These are phyloP conservation scores for Rossbeevera mucosa DNA, from an alignment of 768 basidiomycete genomes.

Conservation along the genomic window DNA sequence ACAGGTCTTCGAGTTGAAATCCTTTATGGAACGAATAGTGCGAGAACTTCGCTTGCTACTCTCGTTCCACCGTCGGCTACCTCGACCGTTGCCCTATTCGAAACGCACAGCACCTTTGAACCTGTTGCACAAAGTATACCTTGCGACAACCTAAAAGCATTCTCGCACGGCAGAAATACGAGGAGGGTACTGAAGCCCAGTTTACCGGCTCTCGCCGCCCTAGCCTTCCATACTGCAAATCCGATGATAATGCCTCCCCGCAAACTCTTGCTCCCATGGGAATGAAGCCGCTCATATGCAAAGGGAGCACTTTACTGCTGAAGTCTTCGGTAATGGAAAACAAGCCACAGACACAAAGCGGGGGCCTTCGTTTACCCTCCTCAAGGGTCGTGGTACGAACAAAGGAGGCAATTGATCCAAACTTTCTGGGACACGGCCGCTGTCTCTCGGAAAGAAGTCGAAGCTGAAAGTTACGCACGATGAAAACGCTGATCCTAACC, in stretches of 20 bases:
- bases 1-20: conserved; percentile 49
- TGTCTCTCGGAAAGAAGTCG: too few relatives aligned
- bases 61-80: conserved; percentile 49
- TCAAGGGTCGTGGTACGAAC: conserved; percentile 45
- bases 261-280: conserved; percentile 42
- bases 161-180: conserved; percentile 13
- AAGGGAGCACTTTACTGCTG: too few relatives aligned
- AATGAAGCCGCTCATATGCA: conserved; percentile 49
- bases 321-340: too few relatives aligned
- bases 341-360: too few relatives aligned
- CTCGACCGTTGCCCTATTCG: conserved; percentile 56
- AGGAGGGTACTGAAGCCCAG: conserved; percentile 19
- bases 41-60: conserved; percentile 49
- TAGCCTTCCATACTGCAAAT: conserved; percentile 62
- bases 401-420: conserved; percentile 21
- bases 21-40: conserved; percentile 42
- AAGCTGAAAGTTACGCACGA: too few relatives aligned
- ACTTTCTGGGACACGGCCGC: conserved; percentile 39
- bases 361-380: conserved; percentile 56
- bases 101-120: conserved; percentile 21
- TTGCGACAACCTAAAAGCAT: conserved; percentile 38
- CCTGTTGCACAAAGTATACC: conserved; percentile 57
- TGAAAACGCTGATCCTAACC: conserved; percentile 33
- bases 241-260: conserved; percentile 37
- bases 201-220: conserved; percentile 41